phyloP scores from a whole-genome alignment of 306 rosid species.

The Inga oerstediana region DNA sequence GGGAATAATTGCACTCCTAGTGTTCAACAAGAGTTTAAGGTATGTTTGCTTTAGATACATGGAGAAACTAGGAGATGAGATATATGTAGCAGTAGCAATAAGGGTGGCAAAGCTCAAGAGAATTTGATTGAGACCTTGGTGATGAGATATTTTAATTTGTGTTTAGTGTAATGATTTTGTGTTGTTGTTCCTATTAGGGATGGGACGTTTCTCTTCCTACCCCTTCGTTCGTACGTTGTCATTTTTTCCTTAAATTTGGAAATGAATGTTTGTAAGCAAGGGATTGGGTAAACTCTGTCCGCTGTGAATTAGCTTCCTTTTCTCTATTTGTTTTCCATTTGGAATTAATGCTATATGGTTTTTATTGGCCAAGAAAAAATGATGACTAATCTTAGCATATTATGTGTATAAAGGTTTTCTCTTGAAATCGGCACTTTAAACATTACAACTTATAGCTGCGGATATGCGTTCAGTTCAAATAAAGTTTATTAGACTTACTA shows the following conservation, averaged over 20 bases:
- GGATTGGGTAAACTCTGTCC: not conserved
- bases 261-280: too few species aligned
- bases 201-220: not conserved
- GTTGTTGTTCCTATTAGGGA: not conserved
- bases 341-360: too few species aligned
- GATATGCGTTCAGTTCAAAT: too few species aligned
- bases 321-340: too few species aligned
- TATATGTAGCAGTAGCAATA: not conserved
- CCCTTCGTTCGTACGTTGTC: not conserved
- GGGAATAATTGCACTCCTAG: not conserved
- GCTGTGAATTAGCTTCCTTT: not conserved
- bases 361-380: too few species aligned
- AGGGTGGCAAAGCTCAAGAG: constrained; percentile 12
- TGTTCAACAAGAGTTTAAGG: not conserved
- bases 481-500: too few species aligned
- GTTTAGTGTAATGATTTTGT: too few species aligned
- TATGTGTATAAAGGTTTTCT: too few species aligned
- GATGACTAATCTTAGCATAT: too few species aligned
- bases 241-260: not conserved
- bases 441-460: too few species aligned
- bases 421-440: too few species aligned
- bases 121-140: not conserved
- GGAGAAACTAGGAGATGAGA: not conserved
- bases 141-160: too few species aligned
- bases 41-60: not conserved